Evolutionary conservation across 306 rosid species (phyloP), one percentile per base, ranked within the genome.

Genomic region (Notholithocarpus densiflorus): DNA sequence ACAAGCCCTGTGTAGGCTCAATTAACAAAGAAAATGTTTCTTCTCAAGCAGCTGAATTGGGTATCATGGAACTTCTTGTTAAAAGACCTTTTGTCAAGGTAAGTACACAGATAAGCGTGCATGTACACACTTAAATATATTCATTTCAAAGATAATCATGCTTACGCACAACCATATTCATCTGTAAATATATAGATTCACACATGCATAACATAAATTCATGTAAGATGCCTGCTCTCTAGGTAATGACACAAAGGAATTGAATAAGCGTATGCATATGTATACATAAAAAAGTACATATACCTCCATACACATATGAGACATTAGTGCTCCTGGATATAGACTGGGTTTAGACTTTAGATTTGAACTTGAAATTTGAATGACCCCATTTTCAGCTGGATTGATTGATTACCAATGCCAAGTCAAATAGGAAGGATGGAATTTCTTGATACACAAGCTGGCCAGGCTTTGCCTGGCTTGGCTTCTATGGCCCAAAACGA

Each of bases 81-180:
- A 69, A 88, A 69, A 90, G 97, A 77, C 85, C 88, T 65, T 90
- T 94, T 66, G 93, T 87, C 82, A 90, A 94, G 97, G 98, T 92
- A 86, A 75, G 79, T 71, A 15, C 40, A 26, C 69, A 26, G 20
- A 62, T 26, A 26, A 23, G 69, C 69, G 1, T 62, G 34, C 69
- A 23, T 21, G 23, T 12, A 24, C 9, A 62, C 29, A 2, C 14
- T 4, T 4, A 62, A 14, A 26, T 62, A 62, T 62, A 2, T 62
- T 13, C 37, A 24, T 61, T 48, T 48, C 53, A 48, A 48, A 48
- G 53, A 48, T 12, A 48, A 48, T 11, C 53, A 48, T 2, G 4
- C 15, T 48, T 48, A 10, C 5, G 53, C 53, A 12, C 53, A 48
- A 48, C 53, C 53, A 10, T 12, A 12, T 48, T 48, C 17, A 48